Conservation (phyloP, 2,329 filamentous ascomycete genomes). For the Penicillium sp. region DNA sequence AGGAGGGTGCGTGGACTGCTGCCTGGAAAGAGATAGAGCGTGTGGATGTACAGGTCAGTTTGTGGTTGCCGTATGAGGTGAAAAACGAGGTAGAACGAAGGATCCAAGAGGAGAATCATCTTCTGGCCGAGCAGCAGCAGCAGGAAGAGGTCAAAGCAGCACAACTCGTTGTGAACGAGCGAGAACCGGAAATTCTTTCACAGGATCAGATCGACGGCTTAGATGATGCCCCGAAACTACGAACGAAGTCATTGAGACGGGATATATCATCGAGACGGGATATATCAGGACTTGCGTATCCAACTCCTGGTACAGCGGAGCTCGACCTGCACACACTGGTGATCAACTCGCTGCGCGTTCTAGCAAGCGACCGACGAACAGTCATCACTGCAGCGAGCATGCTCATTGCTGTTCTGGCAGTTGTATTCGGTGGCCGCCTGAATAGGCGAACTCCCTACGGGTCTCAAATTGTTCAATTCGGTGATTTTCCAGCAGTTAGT, state of each 20-base stretch:
- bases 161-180: background rate
- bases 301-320: background rate
- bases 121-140: conserved; percentile 18
- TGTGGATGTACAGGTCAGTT: conserved; percentile 89
- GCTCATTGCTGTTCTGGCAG: conserved; percentile 37
- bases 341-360: conserved; percentile 51
- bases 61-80: conserved; percentile 56
- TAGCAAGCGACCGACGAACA: conserved; percentile 53
- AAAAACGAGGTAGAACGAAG: conserved; percentile 47
- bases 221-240: conserved; percentile 16
- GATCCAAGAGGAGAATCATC: conserved; percentile 35
- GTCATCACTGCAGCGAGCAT: conserved; percentile 39
- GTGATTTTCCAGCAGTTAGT: conserved; percentile 15
- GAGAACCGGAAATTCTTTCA: background rate
- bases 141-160: conserved; percentile 15
- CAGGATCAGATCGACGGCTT: conserved; percentile 13
- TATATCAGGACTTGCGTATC: background rate
- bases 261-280: background rate
- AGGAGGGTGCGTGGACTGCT: conserved; percentile 83
- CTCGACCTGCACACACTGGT: conserved; percentile 51
- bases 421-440: conserved; percentile 4
- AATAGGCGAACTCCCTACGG: background rate
- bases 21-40: conserved; percentile 98
- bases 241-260: conserved; percentile 4
- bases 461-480: conserved; percentile 3